Evolutionary conservation across 306 rosid species (phyloP).

Genomic region (Lupinus albus): DNA sequence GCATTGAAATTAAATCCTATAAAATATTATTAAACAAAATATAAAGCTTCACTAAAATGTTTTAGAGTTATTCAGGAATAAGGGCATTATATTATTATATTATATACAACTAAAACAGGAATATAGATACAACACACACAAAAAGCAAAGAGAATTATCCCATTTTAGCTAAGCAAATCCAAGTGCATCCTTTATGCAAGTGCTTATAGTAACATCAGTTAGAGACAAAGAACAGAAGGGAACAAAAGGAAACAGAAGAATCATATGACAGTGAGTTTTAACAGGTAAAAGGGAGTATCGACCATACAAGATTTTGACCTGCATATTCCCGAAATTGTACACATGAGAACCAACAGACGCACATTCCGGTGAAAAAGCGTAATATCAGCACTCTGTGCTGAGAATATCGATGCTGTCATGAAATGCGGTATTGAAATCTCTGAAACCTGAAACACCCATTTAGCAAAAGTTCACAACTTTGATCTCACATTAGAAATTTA

Average conservation of each 20-base stretch:
- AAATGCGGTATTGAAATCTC: slow-evolving; percentile 89
- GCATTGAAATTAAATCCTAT: no score
- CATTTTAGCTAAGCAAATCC: background rate
- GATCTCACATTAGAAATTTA: background rate
- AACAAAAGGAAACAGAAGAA: background rate
- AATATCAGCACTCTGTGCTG: slow-evolving; percentile 81
- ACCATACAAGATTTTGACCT: slow-evolving; percentile 99
- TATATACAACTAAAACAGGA: no score
- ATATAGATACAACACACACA: background rate
- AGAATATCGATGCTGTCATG: slow-evolving; percentile 83
- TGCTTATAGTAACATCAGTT: background rate
- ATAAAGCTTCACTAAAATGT: no score
- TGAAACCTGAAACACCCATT: slow-evolving; percentile 60
- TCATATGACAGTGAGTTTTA: background rate
- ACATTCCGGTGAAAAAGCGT: slow-evolving; percentile 75
- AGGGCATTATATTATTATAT: no score
- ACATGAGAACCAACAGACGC: slow-evolving; percentile 66
- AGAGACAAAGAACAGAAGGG: background rate
- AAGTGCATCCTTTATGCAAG: background rate
- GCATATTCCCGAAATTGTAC: slow-evolving; percentile 88
- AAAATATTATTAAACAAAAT: no score
- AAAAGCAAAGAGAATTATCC: background rate
- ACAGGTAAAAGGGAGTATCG: slow-evolving; percentile 58
- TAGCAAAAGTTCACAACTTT: slow-evolving; percentile 23
- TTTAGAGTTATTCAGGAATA: no score